These are phyloP conservation scores for Globisporangium splendens DNA, from an alignment of 352 stramenopile species.

Conservation along the genomic window DNA sequence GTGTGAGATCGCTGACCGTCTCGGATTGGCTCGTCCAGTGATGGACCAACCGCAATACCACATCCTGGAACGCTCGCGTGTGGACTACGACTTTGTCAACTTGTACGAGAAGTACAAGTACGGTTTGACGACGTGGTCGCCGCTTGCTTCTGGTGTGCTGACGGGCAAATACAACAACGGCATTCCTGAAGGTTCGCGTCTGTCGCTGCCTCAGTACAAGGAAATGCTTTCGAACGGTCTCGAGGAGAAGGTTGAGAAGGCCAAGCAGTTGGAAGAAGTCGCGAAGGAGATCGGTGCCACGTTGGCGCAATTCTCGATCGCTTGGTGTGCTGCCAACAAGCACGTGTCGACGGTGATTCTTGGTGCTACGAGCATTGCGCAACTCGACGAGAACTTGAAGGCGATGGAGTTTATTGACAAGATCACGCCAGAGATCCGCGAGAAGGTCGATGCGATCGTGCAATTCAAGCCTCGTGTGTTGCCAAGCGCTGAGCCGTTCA, in stretches of 20 bases:
- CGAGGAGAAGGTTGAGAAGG: slow-evolving; percentile 30
- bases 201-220: slow-evolving; percentile 53
- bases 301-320: slow-evolving; percentile 51
- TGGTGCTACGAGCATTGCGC: slow-evolving; percentile 50
- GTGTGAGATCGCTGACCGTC: slow-evolving; percentile 33
- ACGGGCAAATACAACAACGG: slow-evolving; percentile 83
- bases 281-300: slow-evolving; percentile 62
- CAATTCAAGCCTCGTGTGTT: slow-evolving; percentile 35
- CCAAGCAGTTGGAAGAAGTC: slow-evolving; percentile 37
- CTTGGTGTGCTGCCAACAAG: slow-evolving; percentile 45
- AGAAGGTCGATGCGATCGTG: slow-evolving; percentile 67
- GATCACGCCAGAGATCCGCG: slow-evolving; percentile 64
- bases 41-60: slow-evolving; percentile 60
- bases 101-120: slow-evolving; percentile 54
- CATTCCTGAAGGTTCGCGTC: slow-evolving; percentile 62
- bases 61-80: slow-evolving; percentile 44
- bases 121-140: slow-evolving; percentile 71
- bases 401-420: slow-evolving; percentile 62
- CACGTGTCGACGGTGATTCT: slow-evolving; percentile 55
- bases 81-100: slow-evolving; percentile 47
- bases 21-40: slow-evolving; percentile 26
- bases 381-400: slow-evolving; percentile 78
- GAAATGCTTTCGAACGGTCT: slow-evolving; percentile 43
- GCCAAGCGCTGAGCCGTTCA: slow-evolving; percentile 22
- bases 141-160: slow-evolving; percentile 61